A percentile compares a stretch with the other conserved stretches of the same genome.
phyloP scores from a whole-genome alignment of 768 basidiomycete species.

The Termitomyces sp. region DNA sequence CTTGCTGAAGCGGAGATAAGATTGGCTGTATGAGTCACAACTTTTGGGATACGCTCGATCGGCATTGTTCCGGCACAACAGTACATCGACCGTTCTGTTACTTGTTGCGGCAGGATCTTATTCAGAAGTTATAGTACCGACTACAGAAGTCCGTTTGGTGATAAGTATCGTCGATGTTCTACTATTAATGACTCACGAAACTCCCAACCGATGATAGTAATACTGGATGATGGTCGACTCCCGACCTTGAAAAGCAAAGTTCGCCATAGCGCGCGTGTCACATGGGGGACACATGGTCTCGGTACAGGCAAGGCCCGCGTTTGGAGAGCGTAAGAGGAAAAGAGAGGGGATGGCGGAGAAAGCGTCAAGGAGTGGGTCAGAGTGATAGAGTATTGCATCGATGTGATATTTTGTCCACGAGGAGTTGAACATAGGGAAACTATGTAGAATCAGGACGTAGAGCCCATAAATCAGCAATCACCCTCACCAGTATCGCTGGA shows the following conservation, averaged over 20 bases:
- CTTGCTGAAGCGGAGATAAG: too few relatives aligned
- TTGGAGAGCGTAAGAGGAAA: conserved; percentile 21
- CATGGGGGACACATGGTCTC: conserved; percentile 88
- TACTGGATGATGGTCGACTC: conserved; percentile 69
- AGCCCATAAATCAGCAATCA: not conserved
- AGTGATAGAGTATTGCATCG: conserved; percentile 59
- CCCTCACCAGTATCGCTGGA: conserved; percentile 91
- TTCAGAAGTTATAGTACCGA: too few relatives aligned
- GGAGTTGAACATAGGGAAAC: conserved; percentile 89
- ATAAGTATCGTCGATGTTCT: too few relatives aligned
- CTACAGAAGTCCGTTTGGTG: too few relatives aligned
- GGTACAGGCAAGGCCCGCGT: conserved; percentile 22
- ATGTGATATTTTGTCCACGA: conserved; percentile 91
- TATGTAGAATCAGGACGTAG: conserved; percentile 33
- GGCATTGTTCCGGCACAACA: too few relatives aligned
- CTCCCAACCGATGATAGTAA: too few relatives aligned
- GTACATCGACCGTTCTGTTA: too few relatives aligned
- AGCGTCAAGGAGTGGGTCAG: conserved; percentile 43
- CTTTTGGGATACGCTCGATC: too few relatives aligned
- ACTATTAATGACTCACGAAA: too few relatives aligned
- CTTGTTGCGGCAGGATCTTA: too few relatives aligned
- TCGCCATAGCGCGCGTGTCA: conserved; percentile 68
- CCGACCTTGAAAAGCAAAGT: conserved; percentile 47
- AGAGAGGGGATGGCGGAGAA: conserved; percentile 41
- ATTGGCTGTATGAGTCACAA: too few relatives aligned